These are phyloP conservation scores for Cryptosporidium canis DNA, from an alignment of 169 alveolate genomes.

Conservation along the genomic window DNA sequence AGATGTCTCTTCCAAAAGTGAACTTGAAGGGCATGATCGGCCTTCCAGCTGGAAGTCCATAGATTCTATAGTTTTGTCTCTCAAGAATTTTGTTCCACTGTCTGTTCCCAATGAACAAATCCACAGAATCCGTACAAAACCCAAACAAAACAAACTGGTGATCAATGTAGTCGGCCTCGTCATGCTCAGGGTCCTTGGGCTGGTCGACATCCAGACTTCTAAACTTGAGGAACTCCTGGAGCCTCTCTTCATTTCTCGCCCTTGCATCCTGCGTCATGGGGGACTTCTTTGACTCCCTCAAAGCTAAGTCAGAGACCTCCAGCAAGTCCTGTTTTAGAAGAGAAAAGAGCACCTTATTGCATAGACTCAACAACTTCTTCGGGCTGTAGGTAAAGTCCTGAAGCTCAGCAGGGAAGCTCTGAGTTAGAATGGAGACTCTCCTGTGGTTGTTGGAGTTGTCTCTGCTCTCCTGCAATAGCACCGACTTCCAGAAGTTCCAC, in stretches of 20 bases:
- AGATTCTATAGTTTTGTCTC: slow-evolving; percentile 24
- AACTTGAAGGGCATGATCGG: slow-evolving; percentile 62
- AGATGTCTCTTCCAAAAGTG: slow-evolving; percentile 44
- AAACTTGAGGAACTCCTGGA: slow-evolving; percentile 2
- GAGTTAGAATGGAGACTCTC: slow-evolving; percentile 14
- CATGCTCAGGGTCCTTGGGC: background rate
- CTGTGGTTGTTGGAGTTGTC: background rate
- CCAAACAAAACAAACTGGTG: slow-evolving; percentile 31
- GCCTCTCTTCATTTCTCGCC: background rate
- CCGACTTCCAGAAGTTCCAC: slow-evolving; percentile 66
- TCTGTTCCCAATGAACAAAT: slow-evolving; percentile 46
- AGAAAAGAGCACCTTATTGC: background rate
- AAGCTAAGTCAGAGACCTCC: slow-evolving; percentile 10
- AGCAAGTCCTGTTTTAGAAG: background rate
- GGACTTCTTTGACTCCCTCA: background rate
- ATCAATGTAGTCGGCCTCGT: background rate
- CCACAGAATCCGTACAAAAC: slow-evolving; percentile 60
- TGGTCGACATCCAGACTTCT: background rate
- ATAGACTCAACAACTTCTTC: background rate
- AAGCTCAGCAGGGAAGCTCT: slow-evolving; percentile 30
- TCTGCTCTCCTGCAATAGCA: slow-evolving; percentile 32
- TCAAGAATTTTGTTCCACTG: slow-evolving; percentile 59
- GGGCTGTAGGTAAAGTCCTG: background rate
- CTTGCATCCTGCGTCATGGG: background rate
- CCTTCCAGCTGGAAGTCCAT: slow-evolving; percentile 65